Evolutionary conservation across 331 rosid species (phyloP).

Genomic region (Rosa hybrid): DNA sequence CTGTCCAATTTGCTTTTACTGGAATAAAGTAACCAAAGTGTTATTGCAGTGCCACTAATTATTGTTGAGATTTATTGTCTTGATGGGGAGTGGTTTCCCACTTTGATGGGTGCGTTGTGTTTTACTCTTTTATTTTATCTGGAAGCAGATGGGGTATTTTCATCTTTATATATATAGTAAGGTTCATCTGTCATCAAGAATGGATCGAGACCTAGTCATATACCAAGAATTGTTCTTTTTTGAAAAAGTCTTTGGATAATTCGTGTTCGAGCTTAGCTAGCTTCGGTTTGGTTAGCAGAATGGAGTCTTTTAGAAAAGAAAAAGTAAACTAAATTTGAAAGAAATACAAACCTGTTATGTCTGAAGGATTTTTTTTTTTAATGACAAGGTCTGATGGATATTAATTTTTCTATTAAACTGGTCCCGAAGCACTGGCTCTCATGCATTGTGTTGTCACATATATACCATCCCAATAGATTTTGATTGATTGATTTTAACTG

Average conservation of each 20-base stretch:
- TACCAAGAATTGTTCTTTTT: background rate
- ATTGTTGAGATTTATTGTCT: background rate
- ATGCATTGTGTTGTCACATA: background rate
- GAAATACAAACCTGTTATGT: no score
- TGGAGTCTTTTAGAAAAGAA: no score
- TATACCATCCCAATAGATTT: background rate
- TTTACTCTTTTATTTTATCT: background rate
- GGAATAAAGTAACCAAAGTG: constrained; percentile 12
- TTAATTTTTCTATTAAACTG: background rate
- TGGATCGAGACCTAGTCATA: background rate
- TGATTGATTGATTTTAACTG: no score
- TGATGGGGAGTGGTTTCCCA: background rate
- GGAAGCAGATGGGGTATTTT: background rate
- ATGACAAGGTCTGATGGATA: no score
- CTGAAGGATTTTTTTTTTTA: no score
- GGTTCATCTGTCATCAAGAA: background rate
- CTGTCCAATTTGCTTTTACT: constrained; percentile 6
- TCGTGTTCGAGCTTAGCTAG: no score
- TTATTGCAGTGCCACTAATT: constrained; percentile 7
- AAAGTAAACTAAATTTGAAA: no score
- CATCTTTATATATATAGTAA: background rate
- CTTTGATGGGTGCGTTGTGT: background rate
- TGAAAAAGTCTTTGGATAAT: no score
- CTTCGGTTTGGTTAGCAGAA: no score
- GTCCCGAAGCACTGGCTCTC: background rate